These are phyloP conservation scores for Xylaria scruposa DNA, from an alignment of 495 filamentous ascomycete species.

Conservation along the genomic window DNA sequence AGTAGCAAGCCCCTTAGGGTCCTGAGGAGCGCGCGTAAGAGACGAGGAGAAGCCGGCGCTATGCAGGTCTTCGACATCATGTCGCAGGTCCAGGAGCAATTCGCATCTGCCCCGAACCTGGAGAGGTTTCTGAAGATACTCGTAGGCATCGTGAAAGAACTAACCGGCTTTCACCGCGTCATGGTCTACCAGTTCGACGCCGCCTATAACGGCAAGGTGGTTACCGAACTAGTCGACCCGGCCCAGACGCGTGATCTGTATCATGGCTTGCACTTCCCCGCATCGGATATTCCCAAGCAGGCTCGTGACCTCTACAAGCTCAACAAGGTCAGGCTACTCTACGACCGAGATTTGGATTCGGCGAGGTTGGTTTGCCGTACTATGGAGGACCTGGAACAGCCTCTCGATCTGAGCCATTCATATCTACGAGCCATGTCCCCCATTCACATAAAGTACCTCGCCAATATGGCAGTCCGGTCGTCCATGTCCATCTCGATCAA, in stretches of 20 bases:
- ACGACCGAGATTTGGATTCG: constrained; percentile 76
- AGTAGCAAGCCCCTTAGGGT: constrained; percentile 79
- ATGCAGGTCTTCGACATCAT: constrained; percentile 97
- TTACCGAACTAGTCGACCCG: constrained; percentile 86
- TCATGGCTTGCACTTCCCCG: constrained; percentile 89
- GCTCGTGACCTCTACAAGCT: constrained; percentile 81
- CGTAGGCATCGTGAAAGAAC: constrained; percentile 81
- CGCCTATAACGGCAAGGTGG: constrained; percentile 81
- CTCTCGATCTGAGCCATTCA: constrained; percentile 83
- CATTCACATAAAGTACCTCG: constrained; percentile 86
- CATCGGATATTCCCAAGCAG: constrained; percentile 89
- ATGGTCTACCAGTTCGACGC: constrained; percentile 95
- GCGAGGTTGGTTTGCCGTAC: constrained; percentile 84
- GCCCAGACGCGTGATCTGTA: constrained; percentile 83
- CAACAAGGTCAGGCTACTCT: constrained; percentile 80
- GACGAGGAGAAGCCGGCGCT: constrained; percentile 81
- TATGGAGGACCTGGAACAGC: constrained; percentile 74
- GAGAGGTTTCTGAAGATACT: constrained; percentile 74
- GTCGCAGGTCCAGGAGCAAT: constrained; percentile 82
- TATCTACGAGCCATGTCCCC: constrained; percentile 92
- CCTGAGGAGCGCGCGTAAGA: constrained; percentile 75
- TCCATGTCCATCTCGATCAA: constrained; percentile 97
- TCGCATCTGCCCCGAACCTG: constrained; percentile 71
- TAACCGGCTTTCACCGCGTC: constrained; percentile 92
- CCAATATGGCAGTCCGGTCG: constrained; percentile 87